Conservation (phyloP, 1,284 basidiomycete species). For the Cutaneotrichosporon sp. region DNA sequence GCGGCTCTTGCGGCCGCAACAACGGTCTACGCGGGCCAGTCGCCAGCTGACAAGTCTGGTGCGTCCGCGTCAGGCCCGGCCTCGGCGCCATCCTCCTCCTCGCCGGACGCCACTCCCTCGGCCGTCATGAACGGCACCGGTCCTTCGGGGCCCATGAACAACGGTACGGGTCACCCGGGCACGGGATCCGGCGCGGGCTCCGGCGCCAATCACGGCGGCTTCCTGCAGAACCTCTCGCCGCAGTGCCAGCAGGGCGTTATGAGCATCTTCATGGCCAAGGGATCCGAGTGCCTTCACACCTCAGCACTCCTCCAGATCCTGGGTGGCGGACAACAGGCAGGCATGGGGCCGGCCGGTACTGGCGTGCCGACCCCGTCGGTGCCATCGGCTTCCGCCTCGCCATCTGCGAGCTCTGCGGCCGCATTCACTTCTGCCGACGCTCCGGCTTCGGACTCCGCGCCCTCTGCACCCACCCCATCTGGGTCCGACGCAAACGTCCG, state of each 20-base stretch:
- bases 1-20: slow-evolving; percentile 6
- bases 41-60: background rate
- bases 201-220: too few relatives aligned
- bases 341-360: background rate
- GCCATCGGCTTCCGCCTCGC: background rate
- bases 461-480: background rate
- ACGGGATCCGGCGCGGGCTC: background rate
- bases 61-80: background rate
- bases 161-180: too few relatives aligned
- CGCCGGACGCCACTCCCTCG: background rate
- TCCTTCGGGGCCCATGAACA: background rate
- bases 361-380: background rate
- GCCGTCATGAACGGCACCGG: background rate
- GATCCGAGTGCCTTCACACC: background rate
- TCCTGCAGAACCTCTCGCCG: background rate
- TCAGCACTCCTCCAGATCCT: background rate
- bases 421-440: background rate
- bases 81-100: background rate
- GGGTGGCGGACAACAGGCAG: background rate
- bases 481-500: background rate
- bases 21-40: background rate
- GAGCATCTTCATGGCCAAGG: background rate
- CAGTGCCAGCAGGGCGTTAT: background rate
- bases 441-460: background rate
- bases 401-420: background rate